Base-by-base conservation (phyloP, 352 stramenopile species). In the Chrysophaeum taylorii region DNA sequence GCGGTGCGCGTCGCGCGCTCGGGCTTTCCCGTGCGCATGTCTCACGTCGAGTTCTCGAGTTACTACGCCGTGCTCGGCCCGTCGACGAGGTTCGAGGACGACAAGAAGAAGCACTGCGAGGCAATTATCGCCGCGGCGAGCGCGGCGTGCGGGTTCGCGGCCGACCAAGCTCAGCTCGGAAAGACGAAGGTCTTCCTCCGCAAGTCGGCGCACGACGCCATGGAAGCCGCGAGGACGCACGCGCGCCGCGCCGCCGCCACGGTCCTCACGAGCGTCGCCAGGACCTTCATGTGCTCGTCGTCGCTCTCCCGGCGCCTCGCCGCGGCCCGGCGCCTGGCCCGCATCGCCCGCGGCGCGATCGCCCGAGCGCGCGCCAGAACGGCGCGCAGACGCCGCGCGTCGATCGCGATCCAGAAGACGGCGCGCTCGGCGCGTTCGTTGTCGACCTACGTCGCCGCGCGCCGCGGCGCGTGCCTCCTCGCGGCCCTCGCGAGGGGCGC, bases 21-120 rank as follows among this genome's bases (percentile, higher is more conserved):
- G 41, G 96, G 95, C 2, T 99, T 98, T 78, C 94, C 95, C 35
- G 93, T 99, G 67, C 92, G 96, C 71, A 86, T 98, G 29, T 78
- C 83, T 29, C 93, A 98, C 75, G 78, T 36, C 25, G 72, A 64
- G 15, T 90, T 89, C 69, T 83, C 85, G 36, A 36, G 75, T 36
- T 70, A 81, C n/a, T 90, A 87, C 76, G 72, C 73, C 35, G 70
- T 79, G 21, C 57, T 87, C 31, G 78, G 57, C 2, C 45, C 45
- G 9, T 7, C n/a, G 4, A 2, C 35, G 9, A n/a, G 7, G 25
- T 21, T 60, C 16, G 16, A 60, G 5, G 48, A 25, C 9, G 72
- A 74, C 54, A 72, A 50, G 42, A n/a, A n/a, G n/a, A n/a, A n/a
- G n/a, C 64, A 66, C 25, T 74, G 68, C 50, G 67, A 52, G 57